phyloP scores from a whole-genome alignment of 2,329 filamentous ascomycete species.

The Epichloe brachyelytri region DNA sequence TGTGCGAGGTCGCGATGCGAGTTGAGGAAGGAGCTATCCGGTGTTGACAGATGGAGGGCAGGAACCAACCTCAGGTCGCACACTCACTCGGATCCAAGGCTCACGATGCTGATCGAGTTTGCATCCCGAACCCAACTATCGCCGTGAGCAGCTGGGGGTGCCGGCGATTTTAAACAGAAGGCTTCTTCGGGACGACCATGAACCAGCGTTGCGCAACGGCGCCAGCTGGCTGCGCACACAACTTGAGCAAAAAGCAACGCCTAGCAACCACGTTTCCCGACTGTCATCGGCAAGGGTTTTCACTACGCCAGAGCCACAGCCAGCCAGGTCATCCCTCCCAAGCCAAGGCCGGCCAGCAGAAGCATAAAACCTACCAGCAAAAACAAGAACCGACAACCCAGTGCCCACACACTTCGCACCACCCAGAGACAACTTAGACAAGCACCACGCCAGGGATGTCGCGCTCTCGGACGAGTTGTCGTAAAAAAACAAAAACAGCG shows the following conservation, averaged over 20 bases:
- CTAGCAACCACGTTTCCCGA: conserved; percentile 3
- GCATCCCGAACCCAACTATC: neutral
- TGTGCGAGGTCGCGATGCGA: neutral
- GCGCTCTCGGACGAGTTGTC: neutral
- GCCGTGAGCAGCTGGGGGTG: neutral
- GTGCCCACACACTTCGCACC: neutral
- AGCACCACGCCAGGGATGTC: conserved; percentile 2
- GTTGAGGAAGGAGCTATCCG: conserved; percentile 4
- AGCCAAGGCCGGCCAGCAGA: neutral
- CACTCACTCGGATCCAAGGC: neutral
- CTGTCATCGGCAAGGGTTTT: conserved; percentile 6
- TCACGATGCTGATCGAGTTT: neutral
- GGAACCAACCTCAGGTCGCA: neutral
- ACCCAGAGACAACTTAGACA: neutral
- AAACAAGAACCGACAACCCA: neutral
- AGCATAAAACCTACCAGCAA: neutral
- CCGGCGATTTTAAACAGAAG: conserved; percentile 2
- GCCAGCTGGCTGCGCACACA: neutral
- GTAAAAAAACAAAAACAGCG: neutral
- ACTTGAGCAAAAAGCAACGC: conserved; percentile 3
- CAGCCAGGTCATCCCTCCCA: neutral
- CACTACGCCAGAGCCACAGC: neutral
- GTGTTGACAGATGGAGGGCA: neutral
- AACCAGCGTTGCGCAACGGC: neutral
- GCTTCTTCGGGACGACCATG: neutral